A percentile compares a stretch with the other conserved stretches of the same genome.
phyloP scores from a whole-genome alignment of 345 rosid genomes.

The Balakata baccata region DNA sequence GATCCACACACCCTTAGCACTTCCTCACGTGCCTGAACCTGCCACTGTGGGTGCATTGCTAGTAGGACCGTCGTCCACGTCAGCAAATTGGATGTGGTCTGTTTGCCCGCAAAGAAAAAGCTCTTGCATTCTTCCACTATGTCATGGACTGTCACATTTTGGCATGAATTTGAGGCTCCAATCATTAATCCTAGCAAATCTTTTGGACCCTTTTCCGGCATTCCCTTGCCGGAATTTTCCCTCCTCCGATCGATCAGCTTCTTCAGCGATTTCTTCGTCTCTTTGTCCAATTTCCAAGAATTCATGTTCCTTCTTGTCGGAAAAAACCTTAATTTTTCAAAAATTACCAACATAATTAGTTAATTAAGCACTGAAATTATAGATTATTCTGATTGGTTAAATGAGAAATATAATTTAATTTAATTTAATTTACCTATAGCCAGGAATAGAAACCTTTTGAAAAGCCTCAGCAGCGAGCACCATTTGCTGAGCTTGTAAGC shows the following conservation, averaged over 20 bases:
- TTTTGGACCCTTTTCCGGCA: constrained; percentile 17
- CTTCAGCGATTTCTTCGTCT: constrained; percentile 20
- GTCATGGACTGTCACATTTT: constrained; percentile 41
- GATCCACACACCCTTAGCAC: constrained; percentile 50
- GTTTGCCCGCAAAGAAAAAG: constrained; percentile 67
- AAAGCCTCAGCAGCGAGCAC: constrained; percentile 28
- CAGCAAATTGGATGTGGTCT: constrained; percentile 61
- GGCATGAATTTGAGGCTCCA: constrained; percentile 26
- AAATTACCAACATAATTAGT: not conserved
- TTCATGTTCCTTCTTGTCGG: constrained; percentile 28
- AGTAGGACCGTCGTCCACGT: constrained; percentile 65
- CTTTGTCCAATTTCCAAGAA: constrained; percentile 31
- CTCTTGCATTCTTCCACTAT: constrained; percentile 63
- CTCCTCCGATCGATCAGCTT: constrained; percentile 23
- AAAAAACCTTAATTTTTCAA: constrained; percentile 22
- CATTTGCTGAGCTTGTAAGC: constrained; percentile 47
- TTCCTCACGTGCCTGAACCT: constrained; percentile 66
- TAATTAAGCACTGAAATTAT: not conserved
- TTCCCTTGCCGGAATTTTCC: not conserved
- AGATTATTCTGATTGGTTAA: too few relatives aligned
- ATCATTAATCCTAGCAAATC: constrained; percentile 35
- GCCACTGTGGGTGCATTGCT: constrained; percentile 57
- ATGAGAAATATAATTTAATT: constrained; percentile 11
- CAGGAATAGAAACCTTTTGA: constrained; percentile 44
- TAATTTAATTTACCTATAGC: constrained; percentile 46